These are phyloP conservation scores for Chrysosporium keratinophilum DNA, from an alignment of 2,329 filamentous ascomycete genomes.

Conservation along the genomic window DNA sequence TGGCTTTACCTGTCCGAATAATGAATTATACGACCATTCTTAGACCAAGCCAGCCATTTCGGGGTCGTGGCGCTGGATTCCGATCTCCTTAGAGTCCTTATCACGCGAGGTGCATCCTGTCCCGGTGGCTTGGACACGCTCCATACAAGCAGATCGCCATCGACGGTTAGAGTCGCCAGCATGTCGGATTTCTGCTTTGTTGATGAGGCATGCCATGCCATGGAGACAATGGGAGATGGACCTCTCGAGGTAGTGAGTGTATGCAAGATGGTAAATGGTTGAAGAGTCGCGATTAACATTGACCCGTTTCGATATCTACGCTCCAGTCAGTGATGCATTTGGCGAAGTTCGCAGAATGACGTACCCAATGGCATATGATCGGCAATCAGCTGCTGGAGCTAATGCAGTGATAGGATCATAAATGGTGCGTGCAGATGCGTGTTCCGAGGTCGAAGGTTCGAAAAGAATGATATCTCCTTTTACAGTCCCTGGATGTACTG, in stretches of 20 bases:
- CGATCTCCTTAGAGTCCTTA: slow-evolving; percentile 70
- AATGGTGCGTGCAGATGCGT: slow-evolving; percentile 81
- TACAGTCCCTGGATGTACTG: slow-evolving; percentile 57
- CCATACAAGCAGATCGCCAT: slow-evolving; percentile 91
- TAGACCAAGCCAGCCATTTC: slow-evolving; percentile 98
- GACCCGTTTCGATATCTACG: slow-evolving; percentile 87
- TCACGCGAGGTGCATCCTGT: slow-evolving; percentile 71
- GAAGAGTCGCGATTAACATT: slow-evolving; percentile 75
- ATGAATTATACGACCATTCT: slow-evolving; percentile 92
- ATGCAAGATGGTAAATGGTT: slow-evolving; percentile 91
- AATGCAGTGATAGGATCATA: slow-evolving; percentile 92
- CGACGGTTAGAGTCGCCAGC: slow-evolving; percentile 83
- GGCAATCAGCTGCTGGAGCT: slow-evolving; percentile 78
- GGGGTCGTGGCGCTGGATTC: slow-evolving; percentile 64
- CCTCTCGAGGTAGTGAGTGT: slow-evolving; percentile 74
- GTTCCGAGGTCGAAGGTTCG: slow-evolving; percentile 84
- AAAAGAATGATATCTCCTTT: slow-evolving; percentile 92
- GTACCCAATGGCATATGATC: slow-evolving; percentile 92
- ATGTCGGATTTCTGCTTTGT: slow-evolving; percentile 95
- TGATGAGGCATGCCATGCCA: slow-evolving; percentile 94
- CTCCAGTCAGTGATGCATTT: slow-evolving; percentile 5
- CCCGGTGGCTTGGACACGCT: slow-evolving; percentile 75
- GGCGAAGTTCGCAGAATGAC: slow-evolving; percentile 20
- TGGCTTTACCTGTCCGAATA: slow-evolving; percentile 69
- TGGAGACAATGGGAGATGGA: slow-evolving; percentile 74